Percentiles rank a stretch among this genome's conserved stretches.
Evolutionary conservation across 2,329 filamentous ascomycete genomes (phyloP).

Genomic region (Fusarium mangiferae): DNA sequence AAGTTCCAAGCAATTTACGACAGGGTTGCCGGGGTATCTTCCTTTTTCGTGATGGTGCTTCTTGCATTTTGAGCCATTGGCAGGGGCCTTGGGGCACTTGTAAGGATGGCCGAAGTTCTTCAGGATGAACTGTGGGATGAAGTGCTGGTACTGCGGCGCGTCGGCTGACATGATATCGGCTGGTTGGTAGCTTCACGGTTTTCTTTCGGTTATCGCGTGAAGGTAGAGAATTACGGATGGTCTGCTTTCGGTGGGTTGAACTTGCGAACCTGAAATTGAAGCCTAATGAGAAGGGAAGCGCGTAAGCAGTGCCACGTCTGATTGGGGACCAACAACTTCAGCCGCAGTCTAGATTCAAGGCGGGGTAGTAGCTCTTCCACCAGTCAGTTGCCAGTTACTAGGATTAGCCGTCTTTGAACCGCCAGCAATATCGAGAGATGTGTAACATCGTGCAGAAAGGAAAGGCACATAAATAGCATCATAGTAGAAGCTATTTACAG

Average conservation of each 20-base stretch:
- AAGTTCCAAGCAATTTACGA: background rate
- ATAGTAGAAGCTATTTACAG: background rate
- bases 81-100: background rate
- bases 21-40: background rate
- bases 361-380: background rate
- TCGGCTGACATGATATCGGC: background rate
- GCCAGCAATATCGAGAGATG: background rate
- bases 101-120: background rate
- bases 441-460: no score
- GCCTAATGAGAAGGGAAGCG: background rate
- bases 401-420: background rate
- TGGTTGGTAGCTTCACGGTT: background rate
- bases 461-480: background rate
- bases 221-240: no score
- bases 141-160: background rate
- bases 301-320: background rate
- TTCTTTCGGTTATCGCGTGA: no score
- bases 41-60: background rate
- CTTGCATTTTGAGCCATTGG: background rate
- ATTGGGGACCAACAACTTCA: background rate
- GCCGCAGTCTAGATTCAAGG: background rate
- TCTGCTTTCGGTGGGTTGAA: accelerated
- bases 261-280: background rate
- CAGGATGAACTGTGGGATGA: background rate
- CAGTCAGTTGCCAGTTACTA: background rate